phyloP scores from a whole-genome alignment of 2,329 filamentous ascomycete species.

The Bipolaris bicolor region DNA sequence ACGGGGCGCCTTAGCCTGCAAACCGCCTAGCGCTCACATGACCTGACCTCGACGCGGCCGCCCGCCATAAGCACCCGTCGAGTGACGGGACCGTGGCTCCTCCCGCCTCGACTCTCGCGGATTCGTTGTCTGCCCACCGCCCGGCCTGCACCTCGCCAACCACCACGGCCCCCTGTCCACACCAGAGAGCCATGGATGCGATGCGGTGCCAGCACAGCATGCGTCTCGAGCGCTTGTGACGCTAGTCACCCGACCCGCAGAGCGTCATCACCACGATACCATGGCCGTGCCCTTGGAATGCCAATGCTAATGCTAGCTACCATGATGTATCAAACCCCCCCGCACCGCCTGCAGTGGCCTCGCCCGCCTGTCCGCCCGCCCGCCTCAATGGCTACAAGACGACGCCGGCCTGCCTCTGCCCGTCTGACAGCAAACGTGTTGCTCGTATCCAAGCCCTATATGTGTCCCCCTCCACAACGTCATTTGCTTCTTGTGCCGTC shows the following conservation, averaged over 20 bases:
- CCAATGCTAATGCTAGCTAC: too few species aligned
- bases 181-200: too few species aligned
- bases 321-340: too few species aligned
- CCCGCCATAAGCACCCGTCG: constrained; percentile 16
- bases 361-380: neutral
- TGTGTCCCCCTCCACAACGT: constrained; percentile 21
- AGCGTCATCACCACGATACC: constrained; percentile 30
- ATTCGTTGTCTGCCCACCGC: constrained; percentile 32
- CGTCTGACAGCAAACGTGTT: constrained; percentile 20
- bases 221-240: constrained; percentile 41
- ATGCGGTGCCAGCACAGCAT: constrained; percentile 48
- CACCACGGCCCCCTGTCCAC: too few species aligned
- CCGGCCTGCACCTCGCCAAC: constrained; percentile 16
- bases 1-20: constrained; percentile 14
- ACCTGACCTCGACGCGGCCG: constrained; percentile 29
- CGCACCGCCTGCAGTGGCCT: constrained; percentile 6
- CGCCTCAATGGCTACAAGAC: constrained; percentile 5
- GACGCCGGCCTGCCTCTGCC: constrained; percentile 13
- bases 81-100: constrained; percentile 34
- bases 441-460: constrained; percentile 18
- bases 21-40: constrained; percentile 36
- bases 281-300: constrained; percentile 38
- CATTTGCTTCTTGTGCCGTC: constrained; percentile 33
- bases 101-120: constrained; percentile 43
- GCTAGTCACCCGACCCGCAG: constrained; percentile 34